A percentile compares a stretch with the other conserved stretches of the same genome.
Conservation (phyloP, 495 filamentous ascomycete species). For the Gamarada debralockiae region DNA sequence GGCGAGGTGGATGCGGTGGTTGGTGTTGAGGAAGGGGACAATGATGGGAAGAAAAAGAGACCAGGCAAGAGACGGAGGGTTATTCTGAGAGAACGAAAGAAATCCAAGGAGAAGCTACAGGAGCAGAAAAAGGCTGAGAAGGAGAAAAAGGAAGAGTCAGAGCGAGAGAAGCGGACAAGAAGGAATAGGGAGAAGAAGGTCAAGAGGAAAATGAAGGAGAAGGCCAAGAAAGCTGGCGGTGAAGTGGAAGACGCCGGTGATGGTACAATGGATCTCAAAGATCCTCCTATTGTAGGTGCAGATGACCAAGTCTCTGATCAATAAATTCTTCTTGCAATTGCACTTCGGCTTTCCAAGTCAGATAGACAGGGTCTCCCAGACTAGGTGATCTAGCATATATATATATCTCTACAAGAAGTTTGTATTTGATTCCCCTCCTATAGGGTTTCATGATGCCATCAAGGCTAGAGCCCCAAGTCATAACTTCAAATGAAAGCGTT, state of each 20-base stretch:
- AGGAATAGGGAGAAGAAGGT: constrained; percentile 49
- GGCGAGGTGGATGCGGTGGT: not conserved
- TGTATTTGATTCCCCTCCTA: too few species aligned
- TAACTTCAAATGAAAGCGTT: too few species aligned
- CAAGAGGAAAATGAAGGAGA: constrained; percentile 45
- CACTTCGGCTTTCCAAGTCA: too few species aligned
- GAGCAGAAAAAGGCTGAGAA: constrained; percentile 21
- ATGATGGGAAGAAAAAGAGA: constrained; percentile 36
- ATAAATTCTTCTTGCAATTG: too few species aligned
- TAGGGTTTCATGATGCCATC: too few species aligned
- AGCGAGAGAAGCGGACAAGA: constrained; percentile 50
- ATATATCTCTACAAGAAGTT: too few species aligned
- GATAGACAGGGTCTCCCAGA: too few species aligned
- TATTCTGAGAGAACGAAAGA: constrained; percentile 34
- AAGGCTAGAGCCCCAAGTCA: too few species aligned
- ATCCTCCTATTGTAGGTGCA: too few species aligned
- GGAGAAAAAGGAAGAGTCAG: constrained; percentile 41
- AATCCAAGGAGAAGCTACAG: constrained; percentile 24
- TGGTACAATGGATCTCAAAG: too few species aligned
- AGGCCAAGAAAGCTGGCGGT: constrained; percentile 38
- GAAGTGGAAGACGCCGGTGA: not conserved
- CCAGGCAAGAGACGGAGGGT: constrained; percentile 53
- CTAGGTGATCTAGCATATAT: too few species aligned
- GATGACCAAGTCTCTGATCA: too few species aligned
- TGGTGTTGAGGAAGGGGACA: constrained; percentile 20